Evolutionary conservation across 306 rosid species (phyloP), one percentile per base, ranked within the genome.

Genomic region (Quercus ilex): DNA sequence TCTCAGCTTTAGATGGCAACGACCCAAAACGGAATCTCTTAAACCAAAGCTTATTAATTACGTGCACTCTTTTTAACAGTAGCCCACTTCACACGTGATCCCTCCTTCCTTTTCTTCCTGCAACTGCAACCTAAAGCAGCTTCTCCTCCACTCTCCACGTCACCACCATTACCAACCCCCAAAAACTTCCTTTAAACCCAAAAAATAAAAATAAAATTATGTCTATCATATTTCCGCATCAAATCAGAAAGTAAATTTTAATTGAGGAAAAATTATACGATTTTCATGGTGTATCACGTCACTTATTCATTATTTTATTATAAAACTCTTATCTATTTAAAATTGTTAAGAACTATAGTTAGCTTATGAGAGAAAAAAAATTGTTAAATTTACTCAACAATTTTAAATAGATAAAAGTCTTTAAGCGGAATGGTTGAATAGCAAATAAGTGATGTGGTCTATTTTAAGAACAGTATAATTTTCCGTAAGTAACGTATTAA

Each of bases 371-470:
- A 35, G 1, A 35, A 35, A 38, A 38, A 38, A 38, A 38, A 0
- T 38, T 38, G 0, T 38, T 38, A 38, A 38, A 38, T 38, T 1
- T 38, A 38, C 11, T 38, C 0, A 38, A 38, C 0, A 38, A 7
- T 38, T 38, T 7, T 8, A 38, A 38, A 38, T 38, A 8, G 0
- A 38, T 0, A 0, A 0, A 0, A 0, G 11, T 7, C 0, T 38
- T 7, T 38, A 7, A 38, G 0, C 0, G 0, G 3, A 38, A 33
- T 33, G 0, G 38, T 0, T 0, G 1, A 31, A 6, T 1, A 6
- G 0, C 0, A 0, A 0, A 38, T 7, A 38, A 7, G 0, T 8
- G 11, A 2, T 3, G 0, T 38, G 0, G 3, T 35, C 41, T 0
- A 35, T 0, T 1, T 35, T 35, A 0, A 35, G 0, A 35, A 35